Percentiles rank a stretch among this genome's conserved stretches.
phyloP scores from a whole-genome alignment of 495 filamentous ascomycete species.

The Penicillium pulvis region DNA sequence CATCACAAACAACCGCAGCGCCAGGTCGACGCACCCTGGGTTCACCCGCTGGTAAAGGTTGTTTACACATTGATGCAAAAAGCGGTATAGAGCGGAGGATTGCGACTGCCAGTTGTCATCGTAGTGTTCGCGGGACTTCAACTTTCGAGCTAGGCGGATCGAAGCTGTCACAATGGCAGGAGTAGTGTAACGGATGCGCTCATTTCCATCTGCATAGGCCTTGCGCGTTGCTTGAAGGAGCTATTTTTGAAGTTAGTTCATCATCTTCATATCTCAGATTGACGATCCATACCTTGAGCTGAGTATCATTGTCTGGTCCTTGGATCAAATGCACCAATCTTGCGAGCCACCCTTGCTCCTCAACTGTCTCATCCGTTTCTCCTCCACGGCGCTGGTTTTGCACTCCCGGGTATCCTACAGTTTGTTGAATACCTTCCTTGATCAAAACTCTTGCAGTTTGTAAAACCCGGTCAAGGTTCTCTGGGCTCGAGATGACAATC shows the following conservation, averaged over 20 bases:
- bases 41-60: slow-evolving; percentile 88
- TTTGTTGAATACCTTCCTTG: slow-evolving; percentile 85
- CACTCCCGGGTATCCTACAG: slow-evolving; percentile 78
- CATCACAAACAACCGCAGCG: slow-evolving; percentile 83
- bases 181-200: slow-evolving; percentile 92
- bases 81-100: slow-evolving; percentile 87
- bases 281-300: slow-evolving; percentile 67
- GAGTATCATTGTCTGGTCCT: slow-evolving; percentile 83
- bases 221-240: slow-evolving; percentile 88
- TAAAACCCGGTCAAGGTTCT: slow-evolving; percentile 85
- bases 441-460: slow-evolving; percentile 87
- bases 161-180: slow-evolving; percentile 90
- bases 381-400: slow-evolving; percentile 63
- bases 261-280: not conserved
- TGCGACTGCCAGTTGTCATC: slow-evolving; percentile 94
- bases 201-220: slow-evolving; percentile 88
- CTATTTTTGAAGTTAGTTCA: slow-evolving; percentile 37
- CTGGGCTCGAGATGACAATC: slow-evolving; percentile 70
- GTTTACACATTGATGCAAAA: slow-evolving; percentile 84
- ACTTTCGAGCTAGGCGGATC: slow-evolving; percentile 84
- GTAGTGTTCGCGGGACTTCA: slow-evolving; percentile 90
- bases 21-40: slow-evolving; percentile 78
- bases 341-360: slow-evolving; percentile 96
- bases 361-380: slow-evolving; percentile 93
- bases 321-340: slow-evolving; percentile 87